These are phyloP conservation scores for Trichoderma pleuroti DNA, from an alignment of 2,329 filamentous ascomycete species.

Conservation along the genomic window DNA sequence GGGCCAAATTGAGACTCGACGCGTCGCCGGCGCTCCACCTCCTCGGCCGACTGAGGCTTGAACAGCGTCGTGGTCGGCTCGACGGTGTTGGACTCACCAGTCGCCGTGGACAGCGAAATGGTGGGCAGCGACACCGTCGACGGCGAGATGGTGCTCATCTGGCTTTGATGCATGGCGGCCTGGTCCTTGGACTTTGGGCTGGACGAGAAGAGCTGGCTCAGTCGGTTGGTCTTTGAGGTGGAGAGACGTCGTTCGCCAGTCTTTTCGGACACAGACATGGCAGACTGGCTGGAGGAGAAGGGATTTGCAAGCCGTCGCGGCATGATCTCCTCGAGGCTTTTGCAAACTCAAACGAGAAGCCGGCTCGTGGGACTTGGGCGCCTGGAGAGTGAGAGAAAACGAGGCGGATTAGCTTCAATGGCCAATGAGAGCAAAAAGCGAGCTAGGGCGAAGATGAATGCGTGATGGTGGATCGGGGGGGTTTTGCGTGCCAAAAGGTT, in stretches of 20 bases:
- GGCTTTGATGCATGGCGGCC: slow-evolving; percentile 61
- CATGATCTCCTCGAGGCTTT: slow-evolving; percentile 39
- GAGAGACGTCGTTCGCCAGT: slow-evolving; percentile 56
- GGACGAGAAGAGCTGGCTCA: slow-evolving; percentile 78
- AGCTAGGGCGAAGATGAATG: background rate
- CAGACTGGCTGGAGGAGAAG: slow-evolving; percentile 49
- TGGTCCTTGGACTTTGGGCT: slow-evolving; percentile 72
- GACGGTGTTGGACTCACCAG: slow-evolving; percentile 64
- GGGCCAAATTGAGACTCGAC: slow-evolving; percentile 91
- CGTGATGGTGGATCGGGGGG: background rate
- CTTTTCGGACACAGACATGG: slow-evolving; percentile 47
- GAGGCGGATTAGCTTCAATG: slow-evolving; percentile 6
- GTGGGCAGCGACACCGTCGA: slow-evolving; percentile 78
- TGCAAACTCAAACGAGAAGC: background rate
- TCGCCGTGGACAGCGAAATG: slow-evolving; percentile 76
- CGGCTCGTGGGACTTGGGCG: background rate
- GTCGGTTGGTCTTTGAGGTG: slow-evolving; percentile 67
- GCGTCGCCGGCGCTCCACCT: slow-evolving; percentile 70
- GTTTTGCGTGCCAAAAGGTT: background rate
- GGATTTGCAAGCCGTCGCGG: slow-evolving; percentile 58
- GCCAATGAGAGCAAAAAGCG: background rate
- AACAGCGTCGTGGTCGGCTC: slow-evolving; percentile 79
- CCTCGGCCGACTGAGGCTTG: slow-evolving; percentile 80
- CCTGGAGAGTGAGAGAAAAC: background rate
- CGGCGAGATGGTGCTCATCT: slow-evolving; percentile 59